phyloP scores from a whole-genome alignment of 495 filamentous ascomycete genomes.

The Hypoxylon cercidicola region DNA sequence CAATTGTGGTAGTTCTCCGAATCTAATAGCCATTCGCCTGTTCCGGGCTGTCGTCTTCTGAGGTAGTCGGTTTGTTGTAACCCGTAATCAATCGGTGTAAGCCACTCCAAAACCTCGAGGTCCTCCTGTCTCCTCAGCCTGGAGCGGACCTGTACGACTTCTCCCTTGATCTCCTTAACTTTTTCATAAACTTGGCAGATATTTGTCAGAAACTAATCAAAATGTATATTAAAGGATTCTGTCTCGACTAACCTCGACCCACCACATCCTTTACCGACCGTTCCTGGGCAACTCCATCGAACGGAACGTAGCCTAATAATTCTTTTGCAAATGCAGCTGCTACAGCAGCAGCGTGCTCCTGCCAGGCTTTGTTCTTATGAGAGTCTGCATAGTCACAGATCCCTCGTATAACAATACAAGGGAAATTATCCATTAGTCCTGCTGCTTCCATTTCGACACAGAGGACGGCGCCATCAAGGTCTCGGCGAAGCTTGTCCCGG shows the following conservation, averaged over 20 bases:
- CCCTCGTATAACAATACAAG: conserved; percentile 50
- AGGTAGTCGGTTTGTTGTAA: not conserved
- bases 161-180: not conserved
- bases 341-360: not conserved
- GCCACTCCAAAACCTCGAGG: not conserved
- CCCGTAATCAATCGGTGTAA: not conserved
- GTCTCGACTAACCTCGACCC: not conserved
- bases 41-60: not conserved
- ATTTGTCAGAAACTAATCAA: no score
- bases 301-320: not conserved
- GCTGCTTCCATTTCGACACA: conserved; percentile 46
- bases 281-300: not conserved
- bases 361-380: conserved; percentile 8
- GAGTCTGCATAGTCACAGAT: conserved; percentile 56
- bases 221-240: not conserved
- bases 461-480: not conserved
- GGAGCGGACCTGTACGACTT: not conserved
- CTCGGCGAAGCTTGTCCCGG: conserved; percentile 14
- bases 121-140: not conserved
- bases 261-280: not conserved
- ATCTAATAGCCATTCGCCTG: not conserved
- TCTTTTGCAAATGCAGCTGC: not conserved
- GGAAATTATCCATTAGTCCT: conserved; percentile 43
- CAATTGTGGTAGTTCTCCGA: not conserved
- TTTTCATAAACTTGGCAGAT: no score